Conservation (phyloP, 169 alveolate genomes). For the Cryptosporidium ryanae region DNA sequence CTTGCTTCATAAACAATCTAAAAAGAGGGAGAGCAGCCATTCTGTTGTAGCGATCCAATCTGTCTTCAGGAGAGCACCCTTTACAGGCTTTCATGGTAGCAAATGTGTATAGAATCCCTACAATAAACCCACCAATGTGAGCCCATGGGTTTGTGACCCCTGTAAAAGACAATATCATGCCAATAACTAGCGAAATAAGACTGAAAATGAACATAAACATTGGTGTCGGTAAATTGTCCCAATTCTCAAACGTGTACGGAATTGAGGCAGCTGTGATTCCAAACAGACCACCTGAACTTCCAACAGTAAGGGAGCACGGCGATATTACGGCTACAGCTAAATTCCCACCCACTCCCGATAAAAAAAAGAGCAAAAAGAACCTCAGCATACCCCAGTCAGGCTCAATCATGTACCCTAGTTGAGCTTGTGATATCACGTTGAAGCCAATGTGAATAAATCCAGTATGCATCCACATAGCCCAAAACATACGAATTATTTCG, state of each 20-base stretch:
- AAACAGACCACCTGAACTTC: constrained; percentile 90
- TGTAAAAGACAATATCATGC: constrained; percentile 72
- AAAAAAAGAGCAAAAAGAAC: constrained; percentile 80
- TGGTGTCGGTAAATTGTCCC: constrained; percentile 69
- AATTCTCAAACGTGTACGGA: constrained; percentile 79
- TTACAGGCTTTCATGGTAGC: constrained; percentile 69
- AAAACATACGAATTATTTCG: constrained; percentile 85
- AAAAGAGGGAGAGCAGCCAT: constrained; percentile 72
- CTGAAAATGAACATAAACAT: constrained; percentile 64
- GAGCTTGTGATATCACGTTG: constrained; percentile 86
- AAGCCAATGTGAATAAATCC: constrained; percentile 85
- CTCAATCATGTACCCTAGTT: constrained; percentile 87
- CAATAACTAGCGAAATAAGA: constrained; percentile 48
- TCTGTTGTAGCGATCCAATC: constrained; percentile 68
- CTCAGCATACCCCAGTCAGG: constrained; percentile 92
- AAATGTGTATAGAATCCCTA: constrained; percentile 58
- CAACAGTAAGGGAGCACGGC: constrained; percentile 89
- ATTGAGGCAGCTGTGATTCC: constrained; percentile 90
- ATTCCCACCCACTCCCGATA: constrained; percentile 87
- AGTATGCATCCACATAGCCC: constrained; percentile 88
- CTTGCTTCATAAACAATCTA: constrained; percentile 73
- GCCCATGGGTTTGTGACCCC: constrained; percentile 76
- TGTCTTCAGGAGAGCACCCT: constrained; percentile 72
- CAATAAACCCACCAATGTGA: constrained; percentile 66
- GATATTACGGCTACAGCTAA: constrained; percentile 85